These are phyloP conservation scores for Aspergillus sclerotioniger DNA, from an alignment of 495 filamentous ascomycete genomes.

Conservation along the genomic window DNA sequence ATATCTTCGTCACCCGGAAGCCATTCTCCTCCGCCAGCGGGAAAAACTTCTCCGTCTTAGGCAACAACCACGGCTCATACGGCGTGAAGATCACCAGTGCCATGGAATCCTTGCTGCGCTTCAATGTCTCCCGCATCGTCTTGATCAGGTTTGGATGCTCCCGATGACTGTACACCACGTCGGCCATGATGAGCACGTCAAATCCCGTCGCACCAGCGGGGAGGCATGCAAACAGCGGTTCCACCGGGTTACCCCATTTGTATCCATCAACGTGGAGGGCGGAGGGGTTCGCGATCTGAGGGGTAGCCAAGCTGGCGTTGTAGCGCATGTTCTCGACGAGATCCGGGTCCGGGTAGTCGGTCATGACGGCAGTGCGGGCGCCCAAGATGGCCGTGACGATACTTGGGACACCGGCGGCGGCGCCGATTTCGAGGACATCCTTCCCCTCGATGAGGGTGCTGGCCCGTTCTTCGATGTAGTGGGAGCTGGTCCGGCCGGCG, in stretches of 20 bases:
- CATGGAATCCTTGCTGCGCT: slow-evolving; percentile 48
- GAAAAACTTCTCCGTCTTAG: slow-evolving; percentile 85
- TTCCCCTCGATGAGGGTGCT: slow-evolving; percentile 53
- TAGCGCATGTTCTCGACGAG: slow-evolving; percentile 69
- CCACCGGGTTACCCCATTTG: slow-evolving; percentile 69
- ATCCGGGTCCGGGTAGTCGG: slow-evolving; percentile 84
- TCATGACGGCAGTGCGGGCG: slow-evolving; percentile 70
- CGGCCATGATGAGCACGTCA: slow-evolving; percentile 79
- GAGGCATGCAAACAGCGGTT: slow-evolving; percentile 52
- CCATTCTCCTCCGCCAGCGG: slow-evolving; percentile 64
- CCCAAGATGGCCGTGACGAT: slow-evolving; percentile 72
- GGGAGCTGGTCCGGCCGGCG: slow-evolving; percentile 68
- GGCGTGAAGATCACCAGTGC: slow-evolving; percentile 91
- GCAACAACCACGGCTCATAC: slow-evolving; percentile 84
- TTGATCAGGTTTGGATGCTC: slow-evolving; percentile 75
- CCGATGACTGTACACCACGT: slow-evolving; percentile 84
- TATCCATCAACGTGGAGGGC: slow-evolving; percentile 62
- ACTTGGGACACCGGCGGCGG: slow-evolving; percentile 81
- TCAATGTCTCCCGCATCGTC: slow-evolving; percentile 64
- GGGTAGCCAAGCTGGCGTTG: slow-evolving; percentile 59
- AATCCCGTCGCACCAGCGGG: slow-evolving; percentile 48
- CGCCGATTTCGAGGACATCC: slow-evolving; percentile 83
- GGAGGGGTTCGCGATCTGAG: slow-evolving; percentile 32
- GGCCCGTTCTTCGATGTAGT: slow-evolving; percentile 70
- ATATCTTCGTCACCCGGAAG: slow-evolving; percentile 70